phyloP scores from a whole-genome alignment of 1,284 basidiomycete genomes.

The Ganoderma boninense region DNA sequence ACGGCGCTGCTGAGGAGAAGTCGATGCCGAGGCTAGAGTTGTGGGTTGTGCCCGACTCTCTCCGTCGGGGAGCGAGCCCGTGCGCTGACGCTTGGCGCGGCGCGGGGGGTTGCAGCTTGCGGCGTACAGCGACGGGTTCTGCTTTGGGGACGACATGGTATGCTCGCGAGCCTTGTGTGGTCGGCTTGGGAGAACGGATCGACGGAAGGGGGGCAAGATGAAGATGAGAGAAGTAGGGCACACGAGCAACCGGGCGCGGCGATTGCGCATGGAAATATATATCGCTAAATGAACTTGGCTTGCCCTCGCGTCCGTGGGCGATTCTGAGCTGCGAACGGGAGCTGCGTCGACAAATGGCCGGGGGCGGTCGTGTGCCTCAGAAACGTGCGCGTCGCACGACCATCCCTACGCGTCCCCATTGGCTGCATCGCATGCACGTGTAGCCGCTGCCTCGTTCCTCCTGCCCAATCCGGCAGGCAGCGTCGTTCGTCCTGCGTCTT shows the following conservation, averaged over 20 bases:
- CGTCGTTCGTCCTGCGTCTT: slow-evolving; percentile 22
- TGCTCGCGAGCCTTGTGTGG: slow-evolving; percentile 5
- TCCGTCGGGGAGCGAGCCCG: slow-evolving; percentile 22
- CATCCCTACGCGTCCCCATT: slow-evolving; percentile 37
- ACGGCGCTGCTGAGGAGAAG: slow-evolving; percentile 19
- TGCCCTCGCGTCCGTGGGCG: slow-evolving; percentile 22
- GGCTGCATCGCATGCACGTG: slow-evolving; percentile 42
- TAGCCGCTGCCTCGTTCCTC: slow-evolving; percentile 24
- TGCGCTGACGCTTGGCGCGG: slow-evolving; percentile 58
- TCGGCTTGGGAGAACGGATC: background rate
- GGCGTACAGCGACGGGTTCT: slow-evolving; percentile 45
- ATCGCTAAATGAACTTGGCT: slow-evolving; percentile 5
- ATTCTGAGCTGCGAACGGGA: slow-evolving; percentile 22
- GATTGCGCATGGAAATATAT: slow-evolving; percentile 15
- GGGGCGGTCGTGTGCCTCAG: slow-evolving; percentile 35
- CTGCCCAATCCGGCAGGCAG: slow-evolving; percentile 33
- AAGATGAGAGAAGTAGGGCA: slow-evolving; percentile 25
- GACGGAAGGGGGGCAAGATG: slow-evolving; percentile 3
- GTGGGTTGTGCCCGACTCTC: slow-evolving; percentile 16
- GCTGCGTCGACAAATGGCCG: slow-evolving; percentile 26
- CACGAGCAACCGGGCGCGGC: slow-evolving; percentile 29
- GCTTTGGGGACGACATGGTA: slow-evolving; percentile 33
- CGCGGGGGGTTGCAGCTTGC: slow-evolving; percentile 66
- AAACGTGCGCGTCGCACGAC: slow-evolving; percentile 48
- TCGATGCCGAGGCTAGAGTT: slow-evolving; percentile 24